Evolutionary conservation across 768 basidiomycete genomes (phyloP), one percentile per base, ranked within the genome.

Genomic region (Agaricus subrufescens): DNA sequence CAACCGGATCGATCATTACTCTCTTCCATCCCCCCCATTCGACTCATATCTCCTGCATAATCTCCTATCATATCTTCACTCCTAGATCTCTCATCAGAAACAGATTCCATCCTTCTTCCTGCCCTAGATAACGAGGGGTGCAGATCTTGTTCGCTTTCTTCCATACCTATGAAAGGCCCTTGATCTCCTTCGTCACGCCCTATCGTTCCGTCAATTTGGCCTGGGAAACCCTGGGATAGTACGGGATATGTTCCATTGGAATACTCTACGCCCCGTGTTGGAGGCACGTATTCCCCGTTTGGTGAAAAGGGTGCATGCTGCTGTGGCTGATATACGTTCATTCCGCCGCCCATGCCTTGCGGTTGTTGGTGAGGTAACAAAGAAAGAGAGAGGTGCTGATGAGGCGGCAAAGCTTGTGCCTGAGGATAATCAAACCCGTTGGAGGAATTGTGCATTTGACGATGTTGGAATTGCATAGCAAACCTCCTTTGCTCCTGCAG

Each of bases 111-210:
- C 31, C 46, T 48, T 48, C 26, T 48, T 4, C 46, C 54, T 23
- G 48, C 40, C 40, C 54, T 39, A n/a, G 54, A 55, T 31, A 48
- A 46, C 6, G 46, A 55, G 1, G 46, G 54, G 19, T 55, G 54
- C 14, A 47, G 27, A 49, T 38, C 54, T 39, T 55, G 54, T n/a
- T 55, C 54, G 11, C 14, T 29, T 19, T 46, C 26, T 9, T 31
- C 46, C 19, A 48, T n/a, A 29, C 37, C 40, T 8, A 30, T 46
- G 25, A 29, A 26, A 23, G 44, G 27, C 7, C 46, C 15, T 14
- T 55, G 54, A 49, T 40, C 30, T 31, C 30, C 43, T 39, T 11
- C 54, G 26, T 42, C 15, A 14, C 30, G 46, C 9, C 46, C 44
- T 31, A 47, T 47, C 6, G 38, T 37, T 9, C 46, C 30, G 1